Base-by-base conservation (phyloP, 2,329 filamentous ascomycete genomes). In the Neophaeococcomyces aloes region DNA sequence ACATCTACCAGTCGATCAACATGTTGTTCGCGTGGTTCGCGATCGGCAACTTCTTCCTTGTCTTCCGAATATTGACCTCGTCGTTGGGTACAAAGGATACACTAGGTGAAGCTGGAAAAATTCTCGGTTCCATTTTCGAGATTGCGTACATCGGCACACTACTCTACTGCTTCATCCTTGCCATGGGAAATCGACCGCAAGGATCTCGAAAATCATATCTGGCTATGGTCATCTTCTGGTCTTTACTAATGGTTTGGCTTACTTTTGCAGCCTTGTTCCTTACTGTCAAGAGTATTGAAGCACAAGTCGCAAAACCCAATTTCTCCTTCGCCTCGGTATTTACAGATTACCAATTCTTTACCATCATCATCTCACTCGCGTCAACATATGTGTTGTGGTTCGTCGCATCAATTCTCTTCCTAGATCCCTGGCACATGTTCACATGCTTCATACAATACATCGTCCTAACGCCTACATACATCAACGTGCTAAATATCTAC, bases 11-110 rank as follows among this genome's bases (percentile, higher is more conserved):
- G 65, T 91, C 86, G 1, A 74, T 81, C 65, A 94, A 86, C 72
- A 95, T 96, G 86, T 75, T 98, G 59, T 98, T 96, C 62, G 88
- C 91, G 42, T 98, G 91, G 91, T 96, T 98, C 61, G 86, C 83
- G 56, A 91, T 96, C 59, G 78, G 91, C 59, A 98, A 98, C 68
- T 98, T 98, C 75, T 98, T 96, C 75, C 69, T 98, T 59, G 89
- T 98, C 55, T 98, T 98, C 71, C 88, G 88, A 64, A 96, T 98
- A 60, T 70, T 98, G 52, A 96, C 89, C 1, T 82, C 79, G 8
- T 94, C 88, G 57, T 70, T 98, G 52, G 83, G 86, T 35, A 72
- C 76, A 19, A 56, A 67, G 0, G 63, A 74, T 25, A 73, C 95
- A 19, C 74, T 95, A 2, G 86, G 87, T 38, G 79, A 75, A 3